Percentiles rank a stretch among this genome's conserved stretches.
phyloP scores from a whole-genome alignment of 352 stramenopile species.

The Pythium chondricola region DNA sequence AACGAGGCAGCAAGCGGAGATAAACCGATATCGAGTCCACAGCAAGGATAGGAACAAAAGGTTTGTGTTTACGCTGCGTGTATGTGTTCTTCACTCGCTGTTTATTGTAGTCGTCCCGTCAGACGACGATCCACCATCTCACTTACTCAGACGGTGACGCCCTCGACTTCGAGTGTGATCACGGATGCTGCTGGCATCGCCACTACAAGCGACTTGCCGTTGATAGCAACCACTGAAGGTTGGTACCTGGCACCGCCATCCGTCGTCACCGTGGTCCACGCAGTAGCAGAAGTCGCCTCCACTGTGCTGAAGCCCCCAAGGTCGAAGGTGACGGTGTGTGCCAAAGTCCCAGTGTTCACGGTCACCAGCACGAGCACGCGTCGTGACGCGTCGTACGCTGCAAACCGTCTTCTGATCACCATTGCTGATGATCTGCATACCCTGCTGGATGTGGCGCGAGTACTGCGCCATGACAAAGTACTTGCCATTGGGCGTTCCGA shows the following conservation, averaged over 20 bases:
- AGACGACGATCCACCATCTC: not conserved
- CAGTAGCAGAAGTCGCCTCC: constrained; percentile 19
- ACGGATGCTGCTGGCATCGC: constrained; percentile 29
- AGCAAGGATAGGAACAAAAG: no score
- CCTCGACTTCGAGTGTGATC: constrained; percentile 37
- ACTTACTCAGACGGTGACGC: constrained; percentile 15
- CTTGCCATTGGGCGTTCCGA: constrained; percentile 36
- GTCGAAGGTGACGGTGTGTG: constrained; percentile 32
- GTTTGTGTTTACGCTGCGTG: no score
- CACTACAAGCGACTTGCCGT: constrained; percentile 23
- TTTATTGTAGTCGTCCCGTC: no score
- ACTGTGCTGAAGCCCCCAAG: constrained; percentile 28
- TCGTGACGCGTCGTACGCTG: constrained; percentile 29
- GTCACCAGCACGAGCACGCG: constrained; percentile 39
- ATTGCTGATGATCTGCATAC: constrained; percentile 42
- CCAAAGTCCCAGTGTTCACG: constrained; percentile 30
- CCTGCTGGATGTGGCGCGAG: constrained; percentile 51
- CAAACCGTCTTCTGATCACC: constrained; percentile 35
- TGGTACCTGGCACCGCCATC: constrained; percentile 22
- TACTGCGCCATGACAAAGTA: constrained; percentile 55
- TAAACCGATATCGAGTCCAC: no score
- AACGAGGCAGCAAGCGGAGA: constrained; percentile 7
- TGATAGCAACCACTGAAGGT: constrained; percentile 19
- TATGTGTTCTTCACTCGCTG: no score
- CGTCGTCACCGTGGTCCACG: constrained; percentile 48